Conservation (phyloP, 2,329 filamentous ascomycete species). For the Arthrobotrys iridis region DNA sequence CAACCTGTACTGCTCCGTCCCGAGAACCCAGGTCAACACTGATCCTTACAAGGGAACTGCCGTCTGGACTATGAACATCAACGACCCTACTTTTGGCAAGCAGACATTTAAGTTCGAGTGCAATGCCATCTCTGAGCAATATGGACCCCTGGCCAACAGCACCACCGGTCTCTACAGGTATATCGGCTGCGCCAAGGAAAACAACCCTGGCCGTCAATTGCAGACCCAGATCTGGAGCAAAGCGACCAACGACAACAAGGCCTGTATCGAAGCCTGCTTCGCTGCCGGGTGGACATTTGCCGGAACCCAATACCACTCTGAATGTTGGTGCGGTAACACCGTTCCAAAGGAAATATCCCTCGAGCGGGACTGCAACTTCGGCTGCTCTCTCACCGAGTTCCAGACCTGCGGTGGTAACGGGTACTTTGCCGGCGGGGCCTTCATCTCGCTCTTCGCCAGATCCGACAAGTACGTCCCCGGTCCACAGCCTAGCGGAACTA, state of each 20-base stretch:
- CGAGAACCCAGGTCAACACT: constrained; percentile 69
- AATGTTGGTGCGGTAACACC: constrained; percentile 66
- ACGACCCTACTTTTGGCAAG: constrained; percentile 67
- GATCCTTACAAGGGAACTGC: constrained; percentile 66
- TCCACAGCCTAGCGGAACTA: constrained; percentile 55
- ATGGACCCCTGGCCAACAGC: constrained; percentile 63
- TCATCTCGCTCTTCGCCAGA: constrained; percentile 66
- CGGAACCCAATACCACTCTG: constrained; percentile 64
- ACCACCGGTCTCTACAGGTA: constrained; percentile 65
- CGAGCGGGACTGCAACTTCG: constrained; percentile 59
- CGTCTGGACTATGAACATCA: constrained; percentile 69
- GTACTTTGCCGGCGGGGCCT: constrained; percentile 60
- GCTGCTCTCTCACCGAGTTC: constrained; percentile 16
- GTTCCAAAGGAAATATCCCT: constrained; percentile 64
- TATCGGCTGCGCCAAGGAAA: constrained; percentile 68
- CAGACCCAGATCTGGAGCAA: constrained; percentile 62
- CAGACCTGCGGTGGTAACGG: constrained; percentile 68
- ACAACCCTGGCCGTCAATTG: constrained; percentile 68
- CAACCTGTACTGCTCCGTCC: constrained; percentile 67
- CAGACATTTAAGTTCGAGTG: constrained; percentile 67
- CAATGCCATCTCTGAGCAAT: constrained; percentile 67
- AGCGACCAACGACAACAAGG: constrained; percentile 63
- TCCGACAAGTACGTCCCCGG: constrained; percentile 57
- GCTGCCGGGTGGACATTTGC: constrained; percentile 62
- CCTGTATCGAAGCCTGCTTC: constrained; percentile 65